These are phyloP conservation scores for Triticum turgidum DNA, from an alignment of 176 grass and related monocot genomes.

Conservation along the genomic window DNA sequence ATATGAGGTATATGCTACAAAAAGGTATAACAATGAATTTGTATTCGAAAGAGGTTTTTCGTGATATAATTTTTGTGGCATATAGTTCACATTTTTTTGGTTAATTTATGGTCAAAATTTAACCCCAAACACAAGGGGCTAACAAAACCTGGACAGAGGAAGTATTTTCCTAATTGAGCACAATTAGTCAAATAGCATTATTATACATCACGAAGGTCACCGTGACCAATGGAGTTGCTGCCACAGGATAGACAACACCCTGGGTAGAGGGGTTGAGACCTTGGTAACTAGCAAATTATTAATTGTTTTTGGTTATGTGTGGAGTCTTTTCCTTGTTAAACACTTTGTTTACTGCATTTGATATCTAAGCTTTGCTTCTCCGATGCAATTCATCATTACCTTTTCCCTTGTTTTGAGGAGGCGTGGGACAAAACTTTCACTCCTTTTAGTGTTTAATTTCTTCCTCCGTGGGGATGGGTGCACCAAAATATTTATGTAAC, in stretches of 20 bases:
- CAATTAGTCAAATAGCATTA: slow-evolving; percentile 21
- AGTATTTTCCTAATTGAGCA: slow-evolving; percentile 6
- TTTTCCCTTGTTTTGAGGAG: slow-evolving; percentile 33
- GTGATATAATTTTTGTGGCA: too few species aligned
- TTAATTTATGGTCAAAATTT: too few species aligned
- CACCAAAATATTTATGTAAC: background rate
- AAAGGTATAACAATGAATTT: too few species aligned
- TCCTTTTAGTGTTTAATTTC: slow-evolving; percentile 26
- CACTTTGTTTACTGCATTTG: slow-evolving; percentile 36
- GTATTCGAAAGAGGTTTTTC: too few species aligned
- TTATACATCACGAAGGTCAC: slow-evolving; percentile 13
- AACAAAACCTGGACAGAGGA: too few species aligned
- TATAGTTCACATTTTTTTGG: too few species aligned
- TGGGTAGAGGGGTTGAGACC: slow-evolving; percentile 16
- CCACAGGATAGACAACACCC: slow-evolving; percentile 41
- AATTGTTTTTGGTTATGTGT: slow-evolving; percentile 14
- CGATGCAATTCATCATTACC: slow-evolving; percentile 37
- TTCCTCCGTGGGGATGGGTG: background rate
- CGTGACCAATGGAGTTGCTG: slow-evolving; percentile 34
- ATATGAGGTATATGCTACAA: too few species aligned
- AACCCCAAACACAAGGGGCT: too few species aligned
- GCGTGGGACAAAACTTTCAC: slow-evolving; percentile 25
- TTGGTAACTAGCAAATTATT: slow-evolving; percentile 10
- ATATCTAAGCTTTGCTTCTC: slow-evolving; percentile 38
- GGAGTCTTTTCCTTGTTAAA: slow-evolving; percentile 24